phyloP scores from a whole-genome alignment of 1,139 yeast species.

The Blastobotrys niveus region DNA sequence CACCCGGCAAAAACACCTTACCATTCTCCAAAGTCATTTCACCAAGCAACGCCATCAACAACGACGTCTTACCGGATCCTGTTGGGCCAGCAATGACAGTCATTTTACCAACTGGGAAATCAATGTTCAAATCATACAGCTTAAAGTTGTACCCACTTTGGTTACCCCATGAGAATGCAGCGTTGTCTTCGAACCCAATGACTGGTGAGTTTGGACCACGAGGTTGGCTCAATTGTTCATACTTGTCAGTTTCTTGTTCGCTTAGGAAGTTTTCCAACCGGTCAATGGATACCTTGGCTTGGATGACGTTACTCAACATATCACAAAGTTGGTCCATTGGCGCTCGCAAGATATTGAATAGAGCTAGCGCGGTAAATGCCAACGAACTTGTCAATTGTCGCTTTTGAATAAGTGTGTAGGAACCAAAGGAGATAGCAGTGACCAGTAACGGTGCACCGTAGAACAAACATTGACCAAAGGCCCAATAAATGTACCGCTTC shows the following conservation, averaged over 20 bases:
- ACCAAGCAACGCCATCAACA: conserved; percentile 83
- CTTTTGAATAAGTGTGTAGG: conserved; percentile 66
- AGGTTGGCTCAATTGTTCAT: conserved; percentile 59
- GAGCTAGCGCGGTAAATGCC: conserved; percentile 85
- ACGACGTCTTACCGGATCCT: conserved; percentile 90
- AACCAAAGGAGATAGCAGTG: conserved; percentile 73
- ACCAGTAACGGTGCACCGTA: conserved; percentile 75
- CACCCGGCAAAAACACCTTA: conserved; percentile 72
- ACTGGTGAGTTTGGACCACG: conserved; percentile 55
- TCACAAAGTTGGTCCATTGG: conserved; percentile 88
- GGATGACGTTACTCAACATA: conserved; percentile 78
- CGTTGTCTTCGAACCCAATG: conserved; percentile 78
- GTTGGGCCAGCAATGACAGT: conserved; percentile 90
- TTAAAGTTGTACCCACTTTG: conserved; percentile 48
- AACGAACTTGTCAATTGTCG: conserved; percentile 75
- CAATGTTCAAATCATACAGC: conserved; percentile 63
- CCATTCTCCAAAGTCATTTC: conserved; percentile 81
- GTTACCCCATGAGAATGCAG: conserved; percentile 73
- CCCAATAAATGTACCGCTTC: conserved; percentile 63
- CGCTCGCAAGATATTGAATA: conserved; percentile 73
- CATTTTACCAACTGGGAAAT: conserved; percentile 66
- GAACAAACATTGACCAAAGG: conserved; percentile 61
- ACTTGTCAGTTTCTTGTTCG: conserved; percentile 77
- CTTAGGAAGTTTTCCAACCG: conserved; percentile 75
- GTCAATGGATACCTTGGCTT: conserved; percentile 82